A percentile compares a stretch with the other conserved stretches of the same genome.
These are phyloP conservation scores for Coleophoma cylindrospora DNA, from an alignment of 2,329 filamentous ascomycete species.

Conservation along the genomic window DNA sequence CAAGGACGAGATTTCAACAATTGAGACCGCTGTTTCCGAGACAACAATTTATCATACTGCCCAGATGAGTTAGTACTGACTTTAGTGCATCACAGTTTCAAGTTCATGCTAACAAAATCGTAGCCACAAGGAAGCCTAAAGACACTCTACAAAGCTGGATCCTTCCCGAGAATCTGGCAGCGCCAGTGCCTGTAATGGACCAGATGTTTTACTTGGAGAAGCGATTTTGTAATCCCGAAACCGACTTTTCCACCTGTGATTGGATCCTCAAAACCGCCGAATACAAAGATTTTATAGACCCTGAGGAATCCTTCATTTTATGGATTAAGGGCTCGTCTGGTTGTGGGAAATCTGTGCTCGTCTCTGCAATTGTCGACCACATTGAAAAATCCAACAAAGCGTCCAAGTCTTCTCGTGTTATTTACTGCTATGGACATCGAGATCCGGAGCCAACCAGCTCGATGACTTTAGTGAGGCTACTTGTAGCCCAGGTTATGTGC, in stretches of 20 bases:
- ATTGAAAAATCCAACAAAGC: background rate
- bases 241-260: background rate
- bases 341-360: slow-evolving; percentile 2
- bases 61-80: no score
- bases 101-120: no score
- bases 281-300: background rate
- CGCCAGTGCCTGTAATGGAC: background rate
- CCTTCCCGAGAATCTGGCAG: background rate
- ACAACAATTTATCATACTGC: background rate
- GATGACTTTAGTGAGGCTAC: background rate
- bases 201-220: background rate
- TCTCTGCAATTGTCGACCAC: slow-evolving; percentile 1
- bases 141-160: background rate
- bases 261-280: slow-evolving; percentile 2
- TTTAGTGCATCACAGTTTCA: no score
- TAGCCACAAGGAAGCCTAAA: background rate
- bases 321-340: slow-evolving; percentile 1
- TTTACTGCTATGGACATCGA: background rate
- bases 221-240: slow-evolving; percentile 1
- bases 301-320: background rate
- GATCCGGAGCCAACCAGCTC: background rate
- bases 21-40: background rate
- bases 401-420: background rate
- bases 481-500: background rate
- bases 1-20: background rate